phyloP scores from a whole-genome alignment of 148 eudicot species.

The Selenicereus undatus region DNA sequence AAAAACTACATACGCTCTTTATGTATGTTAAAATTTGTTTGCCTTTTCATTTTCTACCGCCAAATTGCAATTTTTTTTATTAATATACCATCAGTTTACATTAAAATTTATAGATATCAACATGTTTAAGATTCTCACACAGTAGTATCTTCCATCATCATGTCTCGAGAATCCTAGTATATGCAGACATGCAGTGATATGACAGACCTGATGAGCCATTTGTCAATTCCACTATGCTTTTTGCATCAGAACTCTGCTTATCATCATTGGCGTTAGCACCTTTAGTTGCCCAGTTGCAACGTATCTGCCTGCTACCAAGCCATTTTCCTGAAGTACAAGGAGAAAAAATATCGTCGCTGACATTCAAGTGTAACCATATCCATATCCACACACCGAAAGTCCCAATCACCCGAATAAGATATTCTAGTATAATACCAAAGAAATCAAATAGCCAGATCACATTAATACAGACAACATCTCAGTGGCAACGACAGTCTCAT shows the following conservation, averaged over 20 bases:
- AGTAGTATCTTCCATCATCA: neutral
- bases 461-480: neutral
- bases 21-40: too few species aligned
- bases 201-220: conserved; percentile 82
- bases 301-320: conserved; percentile 98
- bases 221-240: conserved; percentile 90
- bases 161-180: neutral
- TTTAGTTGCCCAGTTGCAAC: conserved; percentile 99
- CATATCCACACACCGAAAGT: too few species aligned
- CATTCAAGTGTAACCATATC: neutral
- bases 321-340: conserved; percentile 64
- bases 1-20: neutral
- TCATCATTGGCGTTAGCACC: conserved; percentile 84
- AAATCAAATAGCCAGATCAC: neutral
- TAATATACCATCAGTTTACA: neutral
- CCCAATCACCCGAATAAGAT: too few species aligned
- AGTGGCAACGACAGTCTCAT: neutral
- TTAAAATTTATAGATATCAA: neutral
- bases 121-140: neutral
- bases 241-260: conserved; percentile 64
- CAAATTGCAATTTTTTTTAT: neutral
- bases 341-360: neutral
- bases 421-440: neutral
- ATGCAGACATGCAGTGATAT: conserved; percentile 4
- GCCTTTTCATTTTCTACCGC: neutral